These are phyloP conservation scores for Vitis labrusca DNA, from an alignment of 164 flowering plant species.

Conservation along the genomic window DNA sequence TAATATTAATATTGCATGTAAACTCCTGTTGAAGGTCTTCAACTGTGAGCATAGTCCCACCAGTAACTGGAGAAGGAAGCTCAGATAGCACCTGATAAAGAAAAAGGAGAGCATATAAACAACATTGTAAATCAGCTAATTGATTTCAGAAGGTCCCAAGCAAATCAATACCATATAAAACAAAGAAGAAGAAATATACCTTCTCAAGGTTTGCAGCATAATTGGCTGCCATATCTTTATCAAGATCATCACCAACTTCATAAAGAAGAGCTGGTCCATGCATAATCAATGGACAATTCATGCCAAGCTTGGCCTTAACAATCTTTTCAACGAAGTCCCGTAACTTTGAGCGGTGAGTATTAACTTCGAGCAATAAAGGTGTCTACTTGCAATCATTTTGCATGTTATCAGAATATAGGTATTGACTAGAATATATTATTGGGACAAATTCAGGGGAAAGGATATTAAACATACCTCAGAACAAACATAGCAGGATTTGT, in stretches of 20 bases:
- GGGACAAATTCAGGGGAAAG: not conserved
- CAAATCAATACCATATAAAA: not conserved
- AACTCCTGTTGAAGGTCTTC: conserved; percentile 94
- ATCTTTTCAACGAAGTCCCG: conserved; percentile 88
- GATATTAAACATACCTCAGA: conserved; percentile 59
- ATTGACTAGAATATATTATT: not conserved
- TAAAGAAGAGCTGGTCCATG: conserved; percentile 80
- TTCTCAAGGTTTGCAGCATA: conserved; percentile 85
- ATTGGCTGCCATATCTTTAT: conserved; percentile 65
- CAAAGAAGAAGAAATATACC: conserved; percentile 34
- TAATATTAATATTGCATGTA: conserved; percentile 74
- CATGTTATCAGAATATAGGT: conserved; percentile 10
- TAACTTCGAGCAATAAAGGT: conserved; percentile 77
- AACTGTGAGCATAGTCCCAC: conserved; percentile 72
- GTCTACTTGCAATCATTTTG: conserved; percentile 50
- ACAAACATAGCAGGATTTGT: conserved; percentile 90
- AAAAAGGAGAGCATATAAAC: not conserved
- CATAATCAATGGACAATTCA: conserved; percentile 83
- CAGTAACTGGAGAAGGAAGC: conserved; percentile 77
- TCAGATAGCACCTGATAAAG: conserved; percentile 60
- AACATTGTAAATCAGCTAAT: not conserved
- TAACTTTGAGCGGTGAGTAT: conserved; percentile 69
- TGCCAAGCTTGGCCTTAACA: conserved; percentile 87
- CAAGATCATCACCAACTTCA: conserved; percentile 97
- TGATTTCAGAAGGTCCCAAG: not conserved